Conservation (phyloP, 192 early-diverging fungal species). For the Phycomyces blakesleeanus region DNA sequence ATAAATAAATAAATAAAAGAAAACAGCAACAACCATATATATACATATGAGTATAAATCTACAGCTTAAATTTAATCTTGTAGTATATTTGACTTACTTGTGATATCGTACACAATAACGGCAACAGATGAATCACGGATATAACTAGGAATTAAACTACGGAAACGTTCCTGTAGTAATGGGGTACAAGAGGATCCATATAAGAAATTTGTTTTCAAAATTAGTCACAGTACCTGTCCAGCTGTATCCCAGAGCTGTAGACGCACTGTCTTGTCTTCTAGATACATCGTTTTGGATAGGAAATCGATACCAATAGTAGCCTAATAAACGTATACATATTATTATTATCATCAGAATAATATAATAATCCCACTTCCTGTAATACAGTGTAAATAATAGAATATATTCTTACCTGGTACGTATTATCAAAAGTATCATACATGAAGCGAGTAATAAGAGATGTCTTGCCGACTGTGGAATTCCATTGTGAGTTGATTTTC, state of each 20-base stretch:
- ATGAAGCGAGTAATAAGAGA: constrained; percentile 99
- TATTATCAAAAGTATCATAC: constrained; percentile 99
- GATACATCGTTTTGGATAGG: constrained; percentile 98
- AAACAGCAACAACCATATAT: background rate
- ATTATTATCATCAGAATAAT: too few relatives aligned
- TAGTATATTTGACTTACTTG: constrained; percentile 54
- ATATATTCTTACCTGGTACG: constrained; percentile 68
- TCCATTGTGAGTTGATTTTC: background rate
- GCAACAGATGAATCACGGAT: constrained; percentile 98
- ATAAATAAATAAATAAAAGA: too few relatives aligned
- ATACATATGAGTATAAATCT: background rate
- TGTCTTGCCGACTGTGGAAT: constrained; percentile 86
- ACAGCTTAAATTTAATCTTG: background rate
- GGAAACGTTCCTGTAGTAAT: constrained; percentile 83
- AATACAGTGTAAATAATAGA: constrained; percentile 1
- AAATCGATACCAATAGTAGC: constrained; percentile 99
- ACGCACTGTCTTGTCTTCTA: constrained; percentile 96
- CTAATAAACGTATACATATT: constrained; percentile 37
- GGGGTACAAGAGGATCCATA: background rate
- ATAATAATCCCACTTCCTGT: too few relatives aligned
- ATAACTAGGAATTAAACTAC: constrained; percentile 95
- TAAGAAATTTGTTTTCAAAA: background rate
- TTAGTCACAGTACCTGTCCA: constrained; percentile 63
- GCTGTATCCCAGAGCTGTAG: constrained; percentile 99
- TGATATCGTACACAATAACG: constrained; percentile 96